Evolutionary conservation across 306 rosid species (phyloP).

Genomic region (Sphenostylis stenocarpa): DNA sequence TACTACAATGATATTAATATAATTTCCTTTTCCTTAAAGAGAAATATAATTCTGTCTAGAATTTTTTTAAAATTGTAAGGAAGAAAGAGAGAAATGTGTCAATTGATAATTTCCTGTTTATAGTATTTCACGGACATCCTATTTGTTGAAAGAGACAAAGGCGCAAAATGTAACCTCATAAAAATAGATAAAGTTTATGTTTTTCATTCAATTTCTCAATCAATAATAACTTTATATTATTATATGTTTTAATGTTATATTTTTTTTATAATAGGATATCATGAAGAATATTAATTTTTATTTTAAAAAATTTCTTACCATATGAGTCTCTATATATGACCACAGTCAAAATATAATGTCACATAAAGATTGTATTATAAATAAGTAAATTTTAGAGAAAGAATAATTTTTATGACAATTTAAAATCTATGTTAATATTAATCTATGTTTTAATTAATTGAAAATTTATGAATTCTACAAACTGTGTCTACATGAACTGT

Average conservation of each 20-base stretch:
- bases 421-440: neutral
- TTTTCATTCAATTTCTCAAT: too few species aligned
- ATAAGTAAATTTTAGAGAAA: neutral
- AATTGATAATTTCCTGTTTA: neutral
- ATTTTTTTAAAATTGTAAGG: neutral
- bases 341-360: neutral
- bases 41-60: neutral
- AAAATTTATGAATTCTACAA: neutral
- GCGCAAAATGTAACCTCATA: neutral
- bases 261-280: too few species aligned
- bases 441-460: neutral
- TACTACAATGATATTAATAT: neutral
- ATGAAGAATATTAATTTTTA: too few species aligned
- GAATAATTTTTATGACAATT: neutral
- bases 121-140: constrained; percentile 10
- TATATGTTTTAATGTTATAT: neutral
- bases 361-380: neutral
- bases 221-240: too few species aligned
- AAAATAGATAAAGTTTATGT: neutral
- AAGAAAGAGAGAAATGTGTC: neutral
- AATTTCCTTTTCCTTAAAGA: too few species aligned
- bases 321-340: too few species aligned
- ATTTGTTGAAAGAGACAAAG: constrained; percentile 1
- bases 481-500: neutral
- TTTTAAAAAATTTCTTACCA: too few species aligned